Conservation (phyloP, 1,284 basidiomycete genomes). For the Trametes hirsuta region DNA sequence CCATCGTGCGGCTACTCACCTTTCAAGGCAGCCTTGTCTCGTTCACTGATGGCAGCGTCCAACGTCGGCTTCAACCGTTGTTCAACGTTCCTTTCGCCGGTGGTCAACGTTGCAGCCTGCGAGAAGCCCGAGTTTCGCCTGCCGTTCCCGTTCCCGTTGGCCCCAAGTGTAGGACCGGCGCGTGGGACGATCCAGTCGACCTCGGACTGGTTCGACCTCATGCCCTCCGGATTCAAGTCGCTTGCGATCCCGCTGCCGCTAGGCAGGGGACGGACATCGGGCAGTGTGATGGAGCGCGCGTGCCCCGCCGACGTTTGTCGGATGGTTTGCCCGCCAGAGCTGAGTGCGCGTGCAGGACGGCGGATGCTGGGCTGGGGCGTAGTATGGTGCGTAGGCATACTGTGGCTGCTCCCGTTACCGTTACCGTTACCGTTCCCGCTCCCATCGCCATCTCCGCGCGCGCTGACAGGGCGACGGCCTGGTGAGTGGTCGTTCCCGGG, state of each 20-base stretch:
- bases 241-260: slow-evolving; percentile 1
- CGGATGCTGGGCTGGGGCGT: slow-evolving; percentile 3
- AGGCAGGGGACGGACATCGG: not conserved
- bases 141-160: not conserved
- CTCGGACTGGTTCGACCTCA: slow-evolving; percentile 9
- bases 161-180: not conserved
- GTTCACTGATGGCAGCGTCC: slow-evolving; percentile 31
- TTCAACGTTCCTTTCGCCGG: slow-evolving; percentile 29
- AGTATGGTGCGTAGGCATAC: not conserved
- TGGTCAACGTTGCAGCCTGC: slow-evolving; percentile 3
- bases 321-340: not conserved
- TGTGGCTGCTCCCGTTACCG: not conserved
- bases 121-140: slow-evolving; percentile 4
- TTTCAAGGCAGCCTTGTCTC: slow-evolving; percentile 21
- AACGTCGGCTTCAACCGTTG: slow-evolving; percentile 39
- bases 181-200: slow-evolving; percentile 20
- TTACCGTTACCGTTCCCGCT: not conserved
- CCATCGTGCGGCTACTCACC: slow-evolving; percentile 26
- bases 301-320: slow-evolving; percentile 1
- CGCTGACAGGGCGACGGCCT: not conserved
- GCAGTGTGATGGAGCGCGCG: slow-evolving; percentile 1
- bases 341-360: slow-evolving; percentile 10
- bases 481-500: not conserved
- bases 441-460: not conserved
- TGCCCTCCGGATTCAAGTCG: slow-evolving; percentile 6